These are phyloP conservation scores for Hyparrhenia diplandra DNA, from an alignment of 176 grass and related monocot genomes.

Conservation along the genomic window DNA sequence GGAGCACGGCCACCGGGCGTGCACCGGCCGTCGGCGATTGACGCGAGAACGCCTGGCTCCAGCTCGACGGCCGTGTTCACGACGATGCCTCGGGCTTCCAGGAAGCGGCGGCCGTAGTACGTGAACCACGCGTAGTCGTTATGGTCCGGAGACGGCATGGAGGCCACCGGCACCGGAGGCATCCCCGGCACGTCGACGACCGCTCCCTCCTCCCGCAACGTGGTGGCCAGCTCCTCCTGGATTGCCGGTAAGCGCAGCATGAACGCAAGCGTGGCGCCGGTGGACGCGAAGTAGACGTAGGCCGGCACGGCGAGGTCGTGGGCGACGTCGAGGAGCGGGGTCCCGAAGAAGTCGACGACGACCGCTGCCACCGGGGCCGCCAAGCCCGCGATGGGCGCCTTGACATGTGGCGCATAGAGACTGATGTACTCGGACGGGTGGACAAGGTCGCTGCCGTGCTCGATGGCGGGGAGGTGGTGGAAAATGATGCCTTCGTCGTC, in stretches of 20 bases:
- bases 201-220: not conserved
- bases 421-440: conserved; percentile 19
- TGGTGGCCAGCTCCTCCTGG: not conserved
- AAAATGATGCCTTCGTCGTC: not conserved
- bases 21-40: conserved; percentile 23
- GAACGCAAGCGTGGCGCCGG: conserved; percentile 19
- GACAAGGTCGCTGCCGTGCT: not conserved
- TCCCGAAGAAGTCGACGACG: conserved; percentile 37
- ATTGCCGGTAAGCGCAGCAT: conserved; percentile 24
- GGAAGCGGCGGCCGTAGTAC: conserved; percentile 21
- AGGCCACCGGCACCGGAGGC: conserved; percentile 20
- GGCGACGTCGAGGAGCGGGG: conserved; percentile 33
- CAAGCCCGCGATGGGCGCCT: not conserved
- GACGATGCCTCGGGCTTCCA: conserved; percentile 38
- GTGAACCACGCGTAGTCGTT: conserved; percentile 26
- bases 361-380: not conserved
- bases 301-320: conserved; percentile 27
- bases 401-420: conserved; percentile 5
- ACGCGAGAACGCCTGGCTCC: conserved; percentile 13
- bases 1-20: conserved; percentile 4
- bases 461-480: conserved; percentile 20
- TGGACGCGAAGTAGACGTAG: conserved; percentile 44
- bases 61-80: conserved; percentile 40
- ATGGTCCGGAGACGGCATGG: not conserved
- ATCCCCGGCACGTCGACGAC: conserved; percentile 20